Conservation (phyloP, 495 filamentous ascomycete genomes). For the Neurospora tetrasperma region DNA sequence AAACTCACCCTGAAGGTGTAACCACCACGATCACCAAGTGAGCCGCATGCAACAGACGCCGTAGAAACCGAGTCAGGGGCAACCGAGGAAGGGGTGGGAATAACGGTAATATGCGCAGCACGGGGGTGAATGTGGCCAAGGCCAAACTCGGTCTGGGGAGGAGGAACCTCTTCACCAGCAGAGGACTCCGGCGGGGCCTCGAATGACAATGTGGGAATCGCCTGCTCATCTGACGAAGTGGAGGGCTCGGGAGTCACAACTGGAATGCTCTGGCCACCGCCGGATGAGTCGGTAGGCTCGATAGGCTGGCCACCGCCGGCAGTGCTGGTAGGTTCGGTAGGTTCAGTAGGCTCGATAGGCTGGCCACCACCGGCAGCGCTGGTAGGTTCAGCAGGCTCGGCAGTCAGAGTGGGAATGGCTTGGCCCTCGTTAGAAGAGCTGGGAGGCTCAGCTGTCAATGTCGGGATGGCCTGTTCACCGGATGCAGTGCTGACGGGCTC, state of each 20-base stretch:
- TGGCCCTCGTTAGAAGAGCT: neutral
- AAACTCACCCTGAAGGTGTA: neutral
- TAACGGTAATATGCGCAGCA: neutral
- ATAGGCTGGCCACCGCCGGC: neutral
- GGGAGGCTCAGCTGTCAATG: neutral
- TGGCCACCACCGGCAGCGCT: neutral
- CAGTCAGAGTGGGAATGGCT: neutral
- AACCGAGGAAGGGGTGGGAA: neutral
- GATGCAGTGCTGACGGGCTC: neutral
- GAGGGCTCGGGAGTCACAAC: neutral
- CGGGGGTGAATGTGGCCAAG: neutral
- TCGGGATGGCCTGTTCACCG: neutral
- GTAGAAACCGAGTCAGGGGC: neutral
- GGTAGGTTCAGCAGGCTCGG: neutral
- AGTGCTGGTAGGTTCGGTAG: neutral
- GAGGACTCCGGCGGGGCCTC: neutral
- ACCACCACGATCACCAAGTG: neutral
- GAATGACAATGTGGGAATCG: neutral
- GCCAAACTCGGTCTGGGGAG: slow-evolving; percentile 14
- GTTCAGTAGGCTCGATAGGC: neutral
- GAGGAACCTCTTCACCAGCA: slow-evolving; percentile 1
- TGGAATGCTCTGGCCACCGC: neutral
- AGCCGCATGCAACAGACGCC: neutral
- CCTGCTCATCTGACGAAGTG: neutral
- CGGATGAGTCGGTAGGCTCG: neutral